Conservation (phyloP, 352 stramenopile species). For the Pythium phragmiticola region DNA sequence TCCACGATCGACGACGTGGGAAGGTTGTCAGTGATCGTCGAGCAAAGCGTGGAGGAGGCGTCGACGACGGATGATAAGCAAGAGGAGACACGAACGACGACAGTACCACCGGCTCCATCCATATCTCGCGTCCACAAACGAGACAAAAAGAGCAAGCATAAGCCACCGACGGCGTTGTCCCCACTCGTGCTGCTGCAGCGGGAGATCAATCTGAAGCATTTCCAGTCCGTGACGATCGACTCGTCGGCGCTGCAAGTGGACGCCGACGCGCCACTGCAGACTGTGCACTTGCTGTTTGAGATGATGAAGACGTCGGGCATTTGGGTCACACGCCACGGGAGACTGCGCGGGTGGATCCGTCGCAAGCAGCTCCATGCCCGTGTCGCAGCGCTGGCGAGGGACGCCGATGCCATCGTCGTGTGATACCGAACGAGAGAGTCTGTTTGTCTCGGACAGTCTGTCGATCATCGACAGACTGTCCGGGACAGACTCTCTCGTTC, state of each 20-base stretch:
- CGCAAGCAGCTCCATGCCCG: conserved; percentile 43
- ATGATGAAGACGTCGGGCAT: conserved; percentile 41
- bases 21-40: conserved; percentile 14
- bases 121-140: neutral
- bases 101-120: neutral
- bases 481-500: neutral
- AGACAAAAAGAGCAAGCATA: conserved; percentile 4
- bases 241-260: conserved; percentile 57
- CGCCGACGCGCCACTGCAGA: conserved; percentile 50
- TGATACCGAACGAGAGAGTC: conserved; percentile 1
- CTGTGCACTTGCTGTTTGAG: conserved; percentile 72
- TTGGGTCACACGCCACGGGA: conserved; percentile 43
- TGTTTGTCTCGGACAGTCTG: no score
- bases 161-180: neutral
- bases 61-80: neutral
- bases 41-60: neutral
- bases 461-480: no score
- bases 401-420: conserved; percentile 14
- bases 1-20: conserved; percentile 11
- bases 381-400: conserved; percentile 34
- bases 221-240: conserved; percentile 36
- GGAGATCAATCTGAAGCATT: conserved; percentile 27
- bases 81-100: neutral
- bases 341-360: conserved; percentile 52
- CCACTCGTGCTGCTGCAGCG: neutral